These are phyloP conservation scores for Wakefieldia striispora DNA, from an alignment of 768 basidiomycete genomes.

Conservation along the genomic window DNA sequence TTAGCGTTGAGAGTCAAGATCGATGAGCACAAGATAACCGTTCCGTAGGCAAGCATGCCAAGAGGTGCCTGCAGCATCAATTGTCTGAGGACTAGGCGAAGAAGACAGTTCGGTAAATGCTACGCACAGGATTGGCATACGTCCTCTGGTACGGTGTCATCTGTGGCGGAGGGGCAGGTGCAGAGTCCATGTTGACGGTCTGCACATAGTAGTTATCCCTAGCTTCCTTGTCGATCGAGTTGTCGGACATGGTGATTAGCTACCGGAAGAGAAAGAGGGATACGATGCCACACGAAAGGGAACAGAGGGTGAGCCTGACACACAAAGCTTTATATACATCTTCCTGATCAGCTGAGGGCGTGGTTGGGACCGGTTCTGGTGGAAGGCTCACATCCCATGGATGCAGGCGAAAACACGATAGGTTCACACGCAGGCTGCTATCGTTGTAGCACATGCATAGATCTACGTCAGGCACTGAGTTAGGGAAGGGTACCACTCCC, in stretches of 20 bases:
- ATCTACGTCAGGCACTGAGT: constrained; percentile 8
- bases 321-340: constrained; percentile 17
- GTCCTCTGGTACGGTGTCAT: constrained; percentile 29
- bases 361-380: background rate
- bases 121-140: constrained; percentile 24
- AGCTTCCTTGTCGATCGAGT: constrained; percentile 23
- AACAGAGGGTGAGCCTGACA: background rate
- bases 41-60: constrained; percentile 29
- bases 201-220: constrained; percentile 28
- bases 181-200: constrained; percentile 20
- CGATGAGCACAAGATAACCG: constrained; percentile 30
- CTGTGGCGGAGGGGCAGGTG: constrained; percentile 11
- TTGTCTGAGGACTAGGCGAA: background rate
- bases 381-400: background rate
- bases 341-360: background rate
- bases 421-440: constrained; percentile 8
- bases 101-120: background rate
- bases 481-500: constrained; percentile 4
- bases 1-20: constrained; percentile 23
- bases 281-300: constrained; percentile 1
- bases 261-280: background rate
- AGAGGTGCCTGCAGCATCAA: constrained; percentile 21
- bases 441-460: constrained; percentile 1
- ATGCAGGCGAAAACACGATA: background rate
- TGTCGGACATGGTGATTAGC: constrained; percentile 17